phyloP scores from a whole-genome alignment of 495 filamentous ascomycete species.

The Acidomyces sp. region DNA sequence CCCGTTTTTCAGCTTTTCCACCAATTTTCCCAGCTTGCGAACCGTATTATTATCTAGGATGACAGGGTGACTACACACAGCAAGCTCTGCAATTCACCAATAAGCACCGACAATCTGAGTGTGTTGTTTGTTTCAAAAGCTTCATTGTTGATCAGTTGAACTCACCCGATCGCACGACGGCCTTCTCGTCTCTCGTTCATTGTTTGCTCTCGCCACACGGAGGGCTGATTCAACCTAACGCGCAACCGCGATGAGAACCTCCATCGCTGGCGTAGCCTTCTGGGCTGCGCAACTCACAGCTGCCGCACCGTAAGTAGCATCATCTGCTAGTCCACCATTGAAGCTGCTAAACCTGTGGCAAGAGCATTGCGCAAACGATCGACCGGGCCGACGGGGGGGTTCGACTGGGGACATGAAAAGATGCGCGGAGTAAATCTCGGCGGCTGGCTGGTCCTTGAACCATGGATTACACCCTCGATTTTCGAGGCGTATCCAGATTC shows the following conservation, averaged over 20 bases:
- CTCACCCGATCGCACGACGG: background rate
- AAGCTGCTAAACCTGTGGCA: no score
- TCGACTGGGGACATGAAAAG: slow-evolving; percentile 17
- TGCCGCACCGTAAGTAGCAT: slow-evolving; percentile 9
- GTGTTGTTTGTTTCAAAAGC: background rate
- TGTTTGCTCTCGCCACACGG: background rate
- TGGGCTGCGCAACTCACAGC: slow-evolving; percentile 8
- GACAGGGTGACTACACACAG: background rate
- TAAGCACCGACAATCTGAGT: background rate
- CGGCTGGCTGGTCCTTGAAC: slow-evolving; percentile 32
- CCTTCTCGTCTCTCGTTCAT: background rate
- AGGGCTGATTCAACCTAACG: background rate
- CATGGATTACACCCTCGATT: slow-evolving; percentile 28
- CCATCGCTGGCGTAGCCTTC: background rate
- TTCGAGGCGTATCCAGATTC: slow-evolving; percentile 23
- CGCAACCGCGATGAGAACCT: slow-evolving; percentile 1
- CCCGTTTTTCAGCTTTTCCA: no score
- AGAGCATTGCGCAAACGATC: no score
- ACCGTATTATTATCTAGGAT: no score
- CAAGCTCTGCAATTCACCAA: slow-evolving; percentile 1
- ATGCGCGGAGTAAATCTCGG: slow-evolving; percentile 32
- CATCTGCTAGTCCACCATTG: no score
- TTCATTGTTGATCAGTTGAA: slow-evolving; percentile 9
- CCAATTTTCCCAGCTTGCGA: no score
- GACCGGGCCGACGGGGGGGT: slow-evolving; percentile 1